Conservation (phyloP, 129 eudicot species). For the Dittrichia graveolens region DNA sequence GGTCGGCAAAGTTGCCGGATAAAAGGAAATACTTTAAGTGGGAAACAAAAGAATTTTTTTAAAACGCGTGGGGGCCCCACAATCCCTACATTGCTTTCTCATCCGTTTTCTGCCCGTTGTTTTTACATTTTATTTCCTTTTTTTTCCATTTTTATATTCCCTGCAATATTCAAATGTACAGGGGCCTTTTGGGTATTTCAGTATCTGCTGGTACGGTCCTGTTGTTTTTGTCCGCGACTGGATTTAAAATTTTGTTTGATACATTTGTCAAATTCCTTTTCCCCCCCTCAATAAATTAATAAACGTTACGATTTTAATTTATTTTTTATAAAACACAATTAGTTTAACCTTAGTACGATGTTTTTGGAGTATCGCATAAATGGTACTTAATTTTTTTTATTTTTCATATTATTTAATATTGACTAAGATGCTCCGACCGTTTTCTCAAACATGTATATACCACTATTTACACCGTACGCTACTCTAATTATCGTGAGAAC, state of each 20-base stretch:
- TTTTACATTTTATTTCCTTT: background rate
- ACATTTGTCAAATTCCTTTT: background rate
- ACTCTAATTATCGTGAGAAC: too few relatives aligned
- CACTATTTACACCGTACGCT: too few relatives aligned
- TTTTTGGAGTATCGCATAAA: too few relatives aligned
- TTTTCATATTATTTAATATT: too few relatives aligned
- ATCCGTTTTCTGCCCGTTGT: slow-evolving; percentile 39
- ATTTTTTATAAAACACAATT: too few relatives aligned
- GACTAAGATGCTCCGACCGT: too few relatives aligned
- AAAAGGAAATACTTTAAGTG: slow-evolving; percentile 16
- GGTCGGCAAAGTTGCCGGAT: slow-evolving; percentile 20
- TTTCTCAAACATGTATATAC: too few relatives aligned
- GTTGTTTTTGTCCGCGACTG: slow-evolving; percentile 12
- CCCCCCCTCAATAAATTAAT: too few relatives aligned
- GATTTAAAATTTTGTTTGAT: background rate
- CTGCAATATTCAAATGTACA: slow-evolving; percentile 4
- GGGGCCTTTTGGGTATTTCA: slow-evolving; percentile 31
- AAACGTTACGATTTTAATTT: too few relatives aligned
- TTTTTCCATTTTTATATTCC: background rate
- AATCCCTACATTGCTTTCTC: slow-evolving; percentile 33
- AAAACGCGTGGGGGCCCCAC: slow-evolving; percentile 31
- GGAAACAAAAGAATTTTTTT: slow-evolving; percentile 19
- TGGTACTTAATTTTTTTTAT: too few relatives aligned
- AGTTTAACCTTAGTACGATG: too few relatives aligned
- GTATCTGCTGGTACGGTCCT: background rate